phyloP scores from a whole-genome alignment of 2,329 filamentous ascomycete genomes.

The Tolypocladium paradoxum region DNA sequence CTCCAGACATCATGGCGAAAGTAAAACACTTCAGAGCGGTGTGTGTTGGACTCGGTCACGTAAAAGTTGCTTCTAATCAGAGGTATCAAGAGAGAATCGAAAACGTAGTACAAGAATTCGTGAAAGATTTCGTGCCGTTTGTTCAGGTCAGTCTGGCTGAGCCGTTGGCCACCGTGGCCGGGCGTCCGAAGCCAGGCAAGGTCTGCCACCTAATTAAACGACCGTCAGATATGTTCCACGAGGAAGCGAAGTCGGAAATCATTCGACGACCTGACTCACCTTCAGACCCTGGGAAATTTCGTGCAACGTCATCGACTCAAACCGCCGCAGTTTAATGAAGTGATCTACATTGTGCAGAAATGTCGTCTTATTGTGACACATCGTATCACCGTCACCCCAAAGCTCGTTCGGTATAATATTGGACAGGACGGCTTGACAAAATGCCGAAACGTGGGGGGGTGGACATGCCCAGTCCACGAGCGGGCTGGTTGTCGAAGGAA shows the following conservation, averaged over 20 bases:
- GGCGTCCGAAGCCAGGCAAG: conserved; percentile 64
- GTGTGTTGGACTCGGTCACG: conserved; percentile 76
- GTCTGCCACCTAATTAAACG: conserved; percentile 50
- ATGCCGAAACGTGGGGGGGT: conserved; percentile 63
- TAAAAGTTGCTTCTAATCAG: conserved; percentile 83
- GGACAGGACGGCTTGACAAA: conserved; percentile 66
- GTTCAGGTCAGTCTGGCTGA: conserved; percentile 57
- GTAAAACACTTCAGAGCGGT: conserved; percentile 78
- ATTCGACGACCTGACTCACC: conserved; percentile 33
- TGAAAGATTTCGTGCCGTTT: conserved; percentile 72
- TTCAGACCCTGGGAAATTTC: conserved; percentile 66
- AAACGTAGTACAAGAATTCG: conserved; percentile 84
- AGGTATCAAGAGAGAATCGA: conserved; percentile 85
- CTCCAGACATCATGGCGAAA: conserved; percentile 93
- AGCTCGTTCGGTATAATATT: conserved; percentile 65
- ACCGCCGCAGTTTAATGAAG: conserved; percentile 69
- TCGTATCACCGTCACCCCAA: conserved; percentile 52
- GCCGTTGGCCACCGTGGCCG: conserved; percentile 35
- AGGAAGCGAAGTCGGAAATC: neutral
- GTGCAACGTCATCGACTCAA: conserved; percentile 72
- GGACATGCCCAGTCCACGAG: conserved; percentile 62
- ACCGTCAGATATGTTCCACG: neutral
- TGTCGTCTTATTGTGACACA: conserved; percentile 46
- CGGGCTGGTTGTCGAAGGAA: conserved; percentile 16
- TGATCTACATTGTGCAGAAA: conserved; percentile 61